Conservation (phyloP, 164 flowering plant genomes). For the Chimonanthus praecox region DNA sequence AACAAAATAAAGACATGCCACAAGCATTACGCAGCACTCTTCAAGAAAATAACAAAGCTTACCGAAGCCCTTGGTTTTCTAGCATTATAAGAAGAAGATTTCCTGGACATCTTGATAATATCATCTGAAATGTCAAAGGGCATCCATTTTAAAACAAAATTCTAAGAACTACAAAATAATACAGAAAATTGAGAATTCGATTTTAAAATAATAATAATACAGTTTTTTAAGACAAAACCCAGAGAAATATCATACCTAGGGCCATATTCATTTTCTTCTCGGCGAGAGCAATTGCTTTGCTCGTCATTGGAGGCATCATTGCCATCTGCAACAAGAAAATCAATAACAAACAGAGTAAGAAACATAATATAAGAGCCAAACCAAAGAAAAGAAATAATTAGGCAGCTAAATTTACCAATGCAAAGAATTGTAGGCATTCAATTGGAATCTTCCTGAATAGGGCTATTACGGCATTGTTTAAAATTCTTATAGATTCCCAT, state of each 20-base stretch:
- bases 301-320: conserved; percentile 48
- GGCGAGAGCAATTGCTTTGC: conserved; percentile 73
- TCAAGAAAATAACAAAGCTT: conserved; percentile 13
- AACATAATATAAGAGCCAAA: no score
- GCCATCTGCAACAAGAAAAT: conserved; percentile 57
- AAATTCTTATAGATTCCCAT: no score
- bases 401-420: no score
- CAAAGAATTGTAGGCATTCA: no score
- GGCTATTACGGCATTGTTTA: no score
- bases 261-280: conserved; percentile 96
- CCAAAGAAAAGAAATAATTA: no score
- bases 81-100: conserved; percentile 16
- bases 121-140: conserved; percentile 44
- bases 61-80: conserved; percentile 56
- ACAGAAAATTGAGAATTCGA: background rate
- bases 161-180: background rate
- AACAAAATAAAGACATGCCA: background rate
- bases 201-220: no score
- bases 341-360: background rate
- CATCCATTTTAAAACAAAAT: background rate
- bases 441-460: no score
- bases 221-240: background rate
- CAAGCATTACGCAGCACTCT: background rate
- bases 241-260: conserved; percentile 37
- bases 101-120: conserved; percentile 83